Base-by-base conservation (phyloP, 257 asterid genomes). In the Capsicum baccatum region DNA sequence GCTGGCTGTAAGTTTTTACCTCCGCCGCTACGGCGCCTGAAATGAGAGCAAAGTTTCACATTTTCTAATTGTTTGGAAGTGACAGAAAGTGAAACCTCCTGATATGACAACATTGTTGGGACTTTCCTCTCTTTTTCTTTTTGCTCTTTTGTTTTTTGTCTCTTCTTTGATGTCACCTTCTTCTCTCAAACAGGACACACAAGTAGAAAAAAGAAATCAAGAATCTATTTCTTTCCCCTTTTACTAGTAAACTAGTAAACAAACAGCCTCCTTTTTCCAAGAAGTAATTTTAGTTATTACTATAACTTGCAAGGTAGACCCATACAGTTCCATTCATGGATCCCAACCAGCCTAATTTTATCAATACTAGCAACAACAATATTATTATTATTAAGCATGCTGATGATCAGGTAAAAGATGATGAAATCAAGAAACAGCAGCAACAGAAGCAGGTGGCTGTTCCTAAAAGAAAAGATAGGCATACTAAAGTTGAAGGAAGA, bases 401-500 rank as follows among this genome's bases (percentile, higher is more conserved):
- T 74, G 19, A 19, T 74, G 80, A 74, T 21, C 90, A 90, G 59
- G 80, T 68, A 76, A 89, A 89, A 6, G 93, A 90, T 15, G 94
- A 89, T 1, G 76, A 89, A 1, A 16, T n/a, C n/a, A 90, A 88
- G 83, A 90, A 90, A 42, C 89, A 84, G 17, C 89, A 87, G n/a
- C 83, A 91, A 44, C 60, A 59, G 26, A 59, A 59, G 50, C 50
- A 69, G 33, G 39, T 21, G 81, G 62, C 4, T 69, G 92, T 90
- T 16, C 95, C 97, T 2, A 92, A 91, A 67, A 82, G 94, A 76
- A 93, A 93, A 74, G 97, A 93, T 82, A 88, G 97, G 15, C 96
- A 93, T 85, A 93, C 94, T 0, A 93, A 93, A 62, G 97, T 93
- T 7, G 97, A 93, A 79, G 97, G 97, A 76, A 86, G 97, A 37